A percentile compares a stretch with the other conserved stretches of the same genome.
Conservation (phyloP, 768 basidiomycete species). For the Tricholoma saponaceum region DNA sequence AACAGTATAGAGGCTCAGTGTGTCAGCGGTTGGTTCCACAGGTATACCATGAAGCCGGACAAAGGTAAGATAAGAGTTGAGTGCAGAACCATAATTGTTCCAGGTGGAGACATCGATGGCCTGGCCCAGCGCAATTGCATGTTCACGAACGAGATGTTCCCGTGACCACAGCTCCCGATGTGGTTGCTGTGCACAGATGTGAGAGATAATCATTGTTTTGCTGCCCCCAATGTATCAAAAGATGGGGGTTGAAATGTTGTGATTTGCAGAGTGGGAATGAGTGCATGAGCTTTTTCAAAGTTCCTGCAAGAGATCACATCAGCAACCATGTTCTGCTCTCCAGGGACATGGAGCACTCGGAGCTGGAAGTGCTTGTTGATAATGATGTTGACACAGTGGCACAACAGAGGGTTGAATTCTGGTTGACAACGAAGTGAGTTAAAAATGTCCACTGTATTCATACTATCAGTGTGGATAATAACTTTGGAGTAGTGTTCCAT, state of each 20-base stretch:
- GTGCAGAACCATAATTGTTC: too few relatives aligned
- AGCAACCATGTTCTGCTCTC: constrained; percentile 13
- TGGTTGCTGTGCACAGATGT: constrained; percentile 26
- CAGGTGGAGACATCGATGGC: too few relatives aligned
- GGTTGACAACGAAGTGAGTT: constrained; percentile 3
- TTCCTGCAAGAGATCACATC: constrained; percentile 15
- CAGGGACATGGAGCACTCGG: constrained; percentile 12
- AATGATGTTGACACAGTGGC: constrained; percentile 12
- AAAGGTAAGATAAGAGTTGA: too few relatives aligned
- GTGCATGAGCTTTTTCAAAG: too few relatives aligned
- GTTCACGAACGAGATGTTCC: constrained; percentile 25
- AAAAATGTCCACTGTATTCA: constrained; percentile 20
- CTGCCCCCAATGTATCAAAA: too few relatives aligned
- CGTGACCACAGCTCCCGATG: constrained; percentile 26
- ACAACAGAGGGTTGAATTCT: constrained; percentile 16
- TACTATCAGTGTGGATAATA: constrained; percentile 19
- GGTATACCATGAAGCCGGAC: too few relatives aligned
- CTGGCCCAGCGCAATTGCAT: neutral
- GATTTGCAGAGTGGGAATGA: neutral
- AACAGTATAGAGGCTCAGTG: too few relatives aligned
- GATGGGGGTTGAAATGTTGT: constrained; percentile 17
- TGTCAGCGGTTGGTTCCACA: constrained; percentile 29
- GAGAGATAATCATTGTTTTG: constrained; percentile 13
- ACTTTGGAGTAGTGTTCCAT: neutral
- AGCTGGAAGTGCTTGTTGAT: constrained; percentile 6